phyloP scores from a whole-genome alignment of 768 basidiomycete genomes.

The Hygrocybe punicea region DNA sequence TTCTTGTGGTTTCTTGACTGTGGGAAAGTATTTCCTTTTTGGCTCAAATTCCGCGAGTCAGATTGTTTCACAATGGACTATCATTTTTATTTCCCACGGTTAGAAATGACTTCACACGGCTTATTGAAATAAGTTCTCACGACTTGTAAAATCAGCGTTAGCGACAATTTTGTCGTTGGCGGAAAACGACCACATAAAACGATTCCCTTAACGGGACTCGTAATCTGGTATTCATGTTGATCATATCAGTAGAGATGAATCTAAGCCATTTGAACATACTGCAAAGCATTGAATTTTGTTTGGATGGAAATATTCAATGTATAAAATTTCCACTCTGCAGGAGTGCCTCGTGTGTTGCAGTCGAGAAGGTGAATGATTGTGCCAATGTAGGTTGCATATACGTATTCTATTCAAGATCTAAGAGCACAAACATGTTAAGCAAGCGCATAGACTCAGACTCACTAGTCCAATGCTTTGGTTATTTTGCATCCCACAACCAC shows the following conservation, averaged over 20 bases:
- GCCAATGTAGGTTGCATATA: neutral
- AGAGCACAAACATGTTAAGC: neutral
- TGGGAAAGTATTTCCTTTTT: no score
- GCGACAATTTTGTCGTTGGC: no score
- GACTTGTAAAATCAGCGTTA: no score
- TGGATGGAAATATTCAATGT: neutral
- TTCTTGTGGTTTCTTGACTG: no score
- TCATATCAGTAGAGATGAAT: neutral
- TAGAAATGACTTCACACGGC: no score
- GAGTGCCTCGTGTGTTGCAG: neutral
- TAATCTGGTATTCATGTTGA: no score
- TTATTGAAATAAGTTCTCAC: no score
- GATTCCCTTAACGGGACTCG: no score
- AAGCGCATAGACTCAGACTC: neutral
- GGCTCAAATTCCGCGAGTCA: no score
- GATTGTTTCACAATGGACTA: no score
- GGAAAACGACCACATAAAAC: no score
- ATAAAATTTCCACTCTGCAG: neutral
- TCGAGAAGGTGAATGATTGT: neutral
- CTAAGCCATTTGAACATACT: neutral
- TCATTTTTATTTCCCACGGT: no score
- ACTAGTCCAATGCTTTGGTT: neutral
- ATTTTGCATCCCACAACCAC: neutral
- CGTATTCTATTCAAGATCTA: neutral
- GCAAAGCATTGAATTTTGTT: neutral